These are phyloP conservation scores for Brettanomyces custersianus DNA, from an alignment of 805 yeast species.

Conservation along the genomic window DNA sequence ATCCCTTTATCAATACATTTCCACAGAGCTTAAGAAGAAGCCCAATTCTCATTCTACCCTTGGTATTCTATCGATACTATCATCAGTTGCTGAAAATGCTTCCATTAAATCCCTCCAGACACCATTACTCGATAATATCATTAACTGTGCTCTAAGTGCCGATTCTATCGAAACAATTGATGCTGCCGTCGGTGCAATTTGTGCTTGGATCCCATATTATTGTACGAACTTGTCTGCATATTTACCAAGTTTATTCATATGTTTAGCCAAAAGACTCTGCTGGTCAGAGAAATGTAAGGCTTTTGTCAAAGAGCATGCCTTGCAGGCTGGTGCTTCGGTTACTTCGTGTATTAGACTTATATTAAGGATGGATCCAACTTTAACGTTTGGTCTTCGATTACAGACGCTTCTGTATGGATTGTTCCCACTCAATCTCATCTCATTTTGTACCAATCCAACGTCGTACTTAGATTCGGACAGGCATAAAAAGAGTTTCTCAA, in stretches of 20 bases:
- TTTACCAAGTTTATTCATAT: constrained; percentile 33
- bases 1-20: constrained; percentile 28
- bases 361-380: too few relatives aligned
- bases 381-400: too few relatives aligned
- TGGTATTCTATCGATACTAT: constrained; percentile 29
- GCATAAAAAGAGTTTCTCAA: neutral
- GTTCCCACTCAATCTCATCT: constrained; percentile 40
- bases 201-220: constrained; percentile 26
- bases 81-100: constrained; percentile 21
- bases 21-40: constrained; percentile 24
- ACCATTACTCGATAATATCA: constrained; percentile 27
- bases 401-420: constrained; percentile 51
- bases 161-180: constrained; percentile 30
- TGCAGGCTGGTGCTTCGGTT: neutral
- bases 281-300: constrained; percentile 1
- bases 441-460: constrained; percentile 34
- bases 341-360: too few relatives aligned
- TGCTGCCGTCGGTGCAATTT: constrained; percentile 21
- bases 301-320: too few relatives aligned
- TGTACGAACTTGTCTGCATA: constrained; percentile 25
- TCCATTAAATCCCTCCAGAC: constrained; percentile 28
- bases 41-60: constrained; percentile 30
- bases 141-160: constrained; percentile 34
- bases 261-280: constrained; percentile 29
- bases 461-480: constrained; percentile 21